Percentiles rank a stretch among this genome's conserved stretches.
These are phyloP conservation scores for Telfairia occidentalis DNA, from an alignment of 331 rosid genomes.

Conservation along the genomic window DNA sequence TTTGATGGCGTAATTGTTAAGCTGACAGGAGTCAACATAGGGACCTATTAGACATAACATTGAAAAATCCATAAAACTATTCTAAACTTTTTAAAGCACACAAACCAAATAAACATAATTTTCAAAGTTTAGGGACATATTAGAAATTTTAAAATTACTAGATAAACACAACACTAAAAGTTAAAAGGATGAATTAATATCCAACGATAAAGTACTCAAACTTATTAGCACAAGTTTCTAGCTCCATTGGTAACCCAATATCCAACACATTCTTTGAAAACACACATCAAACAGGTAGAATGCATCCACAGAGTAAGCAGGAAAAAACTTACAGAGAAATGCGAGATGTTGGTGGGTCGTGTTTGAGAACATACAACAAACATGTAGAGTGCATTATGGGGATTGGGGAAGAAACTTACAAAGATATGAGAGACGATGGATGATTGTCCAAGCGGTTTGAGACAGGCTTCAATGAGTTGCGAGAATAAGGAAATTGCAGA, in stretches of 20 bases:
- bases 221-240: neutral
- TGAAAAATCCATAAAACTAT: no score
- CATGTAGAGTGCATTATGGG: neutral
- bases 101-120: no score
- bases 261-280: neutral
- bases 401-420: conserved; percentile 34
- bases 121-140: no score
- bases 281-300: neutral
- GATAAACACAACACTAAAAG: no score
- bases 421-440: conserved; percentile 50
- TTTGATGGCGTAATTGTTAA: no score
- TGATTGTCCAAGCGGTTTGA: conserved; percentile 58
- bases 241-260: neutral
- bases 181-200: no score
- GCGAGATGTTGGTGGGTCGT: conserved; percentile 41
- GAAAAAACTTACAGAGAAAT: conserved; percentile 39
- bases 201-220: no score
- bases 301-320: neutral
- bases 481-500: conserved; percentile 27
- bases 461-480: conserved; percentile 21
- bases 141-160: no score
- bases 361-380: neutral
- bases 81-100: no score
- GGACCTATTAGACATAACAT: no score
- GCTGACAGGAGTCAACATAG: no score